Evolutionary conservation across 768 basidiomycete species (phyloP).

Genomic region (Suillus subluteus): DNA sequence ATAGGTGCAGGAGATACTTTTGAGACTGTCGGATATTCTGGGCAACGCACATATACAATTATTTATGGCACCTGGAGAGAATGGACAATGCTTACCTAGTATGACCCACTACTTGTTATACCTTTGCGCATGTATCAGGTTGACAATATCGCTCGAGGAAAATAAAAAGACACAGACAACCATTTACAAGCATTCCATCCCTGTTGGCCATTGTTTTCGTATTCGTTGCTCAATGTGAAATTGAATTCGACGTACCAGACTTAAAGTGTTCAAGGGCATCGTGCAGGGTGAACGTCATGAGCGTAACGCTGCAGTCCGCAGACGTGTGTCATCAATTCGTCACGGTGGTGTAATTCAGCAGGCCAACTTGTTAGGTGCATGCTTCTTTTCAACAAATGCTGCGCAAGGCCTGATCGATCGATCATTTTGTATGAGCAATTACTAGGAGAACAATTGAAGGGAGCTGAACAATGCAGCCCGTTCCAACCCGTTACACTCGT

Average conservation of each 20-base stretch:
- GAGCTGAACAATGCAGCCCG: background rate
- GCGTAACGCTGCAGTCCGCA: background rate
- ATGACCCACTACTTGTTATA: background rate
- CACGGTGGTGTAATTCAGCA: background rate
- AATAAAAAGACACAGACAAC: background rate
- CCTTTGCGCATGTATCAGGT: background rate
- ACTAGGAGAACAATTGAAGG: background rate
- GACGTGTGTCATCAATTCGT: background rate
- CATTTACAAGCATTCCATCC: slow-evolving; percentile 4
- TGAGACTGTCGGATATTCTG: background rate
- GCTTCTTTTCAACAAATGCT: background rate
- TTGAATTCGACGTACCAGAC: background rate
- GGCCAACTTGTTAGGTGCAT: background rate
- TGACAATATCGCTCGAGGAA: too few species aligned
- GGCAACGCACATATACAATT: background rate
- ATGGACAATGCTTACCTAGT: background rate
- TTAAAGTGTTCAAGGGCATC: background rate
- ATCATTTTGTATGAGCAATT: background rate
- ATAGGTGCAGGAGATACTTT: background rate
- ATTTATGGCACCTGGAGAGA: background rate
- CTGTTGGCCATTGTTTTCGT: background rate
- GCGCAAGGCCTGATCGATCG: background rate
- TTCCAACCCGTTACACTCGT: background rate
- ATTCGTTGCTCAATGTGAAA: slow-evolving; percentile 8
- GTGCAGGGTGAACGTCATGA: background rate